Conservation (phyloP, 345 rosid genomes). For the Eucalyptus victrix region DNA sequence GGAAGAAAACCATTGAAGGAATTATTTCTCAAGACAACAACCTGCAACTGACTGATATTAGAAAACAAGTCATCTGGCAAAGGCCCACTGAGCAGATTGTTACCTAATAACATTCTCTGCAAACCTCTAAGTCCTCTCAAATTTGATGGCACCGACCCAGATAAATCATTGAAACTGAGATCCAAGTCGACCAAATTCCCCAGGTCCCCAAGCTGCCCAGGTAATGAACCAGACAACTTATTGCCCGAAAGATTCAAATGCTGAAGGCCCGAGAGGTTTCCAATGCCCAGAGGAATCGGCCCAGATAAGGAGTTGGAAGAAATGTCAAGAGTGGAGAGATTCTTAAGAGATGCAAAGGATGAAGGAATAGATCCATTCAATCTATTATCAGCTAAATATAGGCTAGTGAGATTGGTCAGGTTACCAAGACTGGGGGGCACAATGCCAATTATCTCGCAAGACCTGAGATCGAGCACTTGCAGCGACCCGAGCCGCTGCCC, state of each 20-base stretch:
- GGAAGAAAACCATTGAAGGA: conserved; percentile 49
- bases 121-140: conserved; percentile 52
- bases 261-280: conserved; percentile 39
- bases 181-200: conserved; percentile 58
- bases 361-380: conserved; percentile 63
- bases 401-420: conserved; percentile 45
- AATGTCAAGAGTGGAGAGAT: conserved; percentile 53
- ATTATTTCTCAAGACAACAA: conserved; percentile 41
- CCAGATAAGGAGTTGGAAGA: conserved; percentile 65
- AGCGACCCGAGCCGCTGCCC: conserved; percentile 42
- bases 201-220: conserved; percentile 67
- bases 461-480: conserved; percentile 81
- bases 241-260: conserved; percentile 67
- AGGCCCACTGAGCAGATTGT: conserved; percentile 44
- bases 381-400: conserved; percentile 51
- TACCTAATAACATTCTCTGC: conserved; percentile 41
- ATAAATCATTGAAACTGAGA: conserved; percentile 59
- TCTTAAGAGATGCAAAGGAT: conserved; percentile 42
- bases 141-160: conserved; percentile 54
- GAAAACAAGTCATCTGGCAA: conserved; percentile 46
- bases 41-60: conserved; percentile 39
- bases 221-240: conserved; percentile 52
- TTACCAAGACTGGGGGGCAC: conserved; percentile 64
- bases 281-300: conserved; percentile 48
- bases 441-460: conserved; percentile 45